A percentile compares a stretch with the other conserved stretches of the same genome.
These are phyloP conservation scores for Colletotrichum tofieldiae DNA, from an alignment of 2,329 filamentous ascomycete genomes.

Conservation along the genomic window DNA sequence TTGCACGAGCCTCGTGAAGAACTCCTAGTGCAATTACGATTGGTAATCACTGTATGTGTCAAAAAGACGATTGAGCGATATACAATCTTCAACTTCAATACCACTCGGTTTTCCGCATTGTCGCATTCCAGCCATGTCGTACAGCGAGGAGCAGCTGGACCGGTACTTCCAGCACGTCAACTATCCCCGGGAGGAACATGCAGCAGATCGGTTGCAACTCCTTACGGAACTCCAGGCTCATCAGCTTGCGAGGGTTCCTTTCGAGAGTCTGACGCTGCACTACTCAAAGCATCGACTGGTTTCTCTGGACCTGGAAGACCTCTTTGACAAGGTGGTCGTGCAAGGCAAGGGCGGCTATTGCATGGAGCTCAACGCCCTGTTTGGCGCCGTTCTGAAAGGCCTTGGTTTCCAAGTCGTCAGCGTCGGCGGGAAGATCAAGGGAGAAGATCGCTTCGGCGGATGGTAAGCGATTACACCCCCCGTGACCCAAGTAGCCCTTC, in stretches of 20 bases:
- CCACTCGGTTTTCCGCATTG: background rate
- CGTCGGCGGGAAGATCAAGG: constrained; percentile 57
- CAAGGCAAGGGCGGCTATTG: constrained; percentile 67
- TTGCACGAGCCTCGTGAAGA: background rate
- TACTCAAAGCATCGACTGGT: constrained; percentile 59
- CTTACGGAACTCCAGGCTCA: constrained; percentile 53
- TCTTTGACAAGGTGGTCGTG: constrained; percentile 63
- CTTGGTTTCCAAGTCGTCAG: constrained; percentile 67
- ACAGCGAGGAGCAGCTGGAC: constrained; percentile 49
- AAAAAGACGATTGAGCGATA: background rate
- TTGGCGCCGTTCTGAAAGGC: constrained; percentile 63
- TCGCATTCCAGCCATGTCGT: constrained; percentile 38
- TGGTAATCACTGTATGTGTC: background rate
- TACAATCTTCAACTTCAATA: background rate
- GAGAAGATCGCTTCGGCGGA: constrained; percentile 46
- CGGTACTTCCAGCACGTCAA: constrained; percentile 51
- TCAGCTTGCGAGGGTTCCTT: constrained; percentile 67
- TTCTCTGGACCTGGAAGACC: constrained; percentile 56
- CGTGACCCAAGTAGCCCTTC: constrained; percentile 9
- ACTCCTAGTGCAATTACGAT: background rate
- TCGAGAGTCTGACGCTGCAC: constrained; percentile 69
- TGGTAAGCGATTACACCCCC: constrained; percentile 24
- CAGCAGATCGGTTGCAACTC: constrained; percentile 47
- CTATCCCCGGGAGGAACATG: constrained; percentile 45
- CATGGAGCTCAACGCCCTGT: constrained; percentile 64